Percentiles rank a stretch among this genome's conserved stretches.
Evolutionary conservation across 2,329 filamentous ascomycete genomes (phyloP).

Genomic region (Didymella keratinophila): DNA sequence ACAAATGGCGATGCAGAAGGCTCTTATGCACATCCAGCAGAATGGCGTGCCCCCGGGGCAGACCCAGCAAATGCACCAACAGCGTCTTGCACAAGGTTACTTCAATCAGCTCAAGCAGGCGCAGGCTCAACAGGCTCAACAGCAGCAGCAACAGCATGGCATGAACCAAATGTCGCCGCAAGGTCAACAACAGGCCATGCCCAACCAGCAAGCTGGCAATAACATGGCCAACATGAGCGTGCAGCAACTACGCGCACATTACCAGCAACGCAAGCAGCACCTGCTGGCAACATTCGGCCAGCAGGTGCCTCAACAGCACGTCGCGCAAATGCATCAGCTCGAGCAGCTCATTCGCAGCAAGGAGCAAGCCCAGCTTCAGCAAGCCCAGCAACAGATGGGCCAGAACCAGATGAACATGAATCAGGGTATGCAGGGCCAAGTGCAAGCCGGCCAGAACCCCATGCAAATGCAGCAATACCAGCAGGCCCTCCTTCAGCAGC

Average conservation of each 20-base stretch:
- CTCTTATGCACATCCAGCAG: constrained; percentile 43
- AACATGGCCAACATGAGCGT: constrained; percentile 40
- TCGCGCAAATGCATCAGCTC: constrained; percentile 41
- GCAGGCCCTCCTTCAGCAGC: constrained; percentile 46
- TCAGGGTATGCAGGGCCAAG: constrained; percentile 37
- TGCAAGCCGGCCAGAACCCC: constrained; percentile 32
- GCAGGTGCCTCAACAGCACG: constrained; percentile 37
- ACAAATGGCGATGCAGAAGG: constrained; percentile 44
- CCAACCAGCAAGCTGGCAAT: constrained; percentile 30
- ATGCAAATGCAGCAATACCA: constrained; percentile 48
- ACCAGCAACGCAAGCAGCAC: constrained; percentile 36
- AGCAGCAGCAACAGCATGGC: constrained; percentile 36
- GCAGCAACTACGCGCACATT: constrained; percentile 37
- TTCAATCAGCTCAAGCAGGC: constrained; percentile 31
- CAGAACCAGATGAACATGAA: constrained; percentile 33
- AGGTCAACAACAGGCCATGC: constrained; percentile 34
- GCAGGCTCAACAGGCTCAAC: constrained; percentile 34
- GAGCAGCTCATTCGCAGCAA: constrained; percentile 38
- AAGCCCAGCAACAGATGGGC: constrained; percentile 28
- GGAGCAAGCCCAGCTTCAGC: constrained; percentile 24
- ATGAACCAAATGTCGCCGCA: constrained; percentile 45
- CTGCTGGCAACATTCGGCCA: constrained; percentile 36
- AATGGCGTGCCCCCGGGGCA: constrained; percentile 44
- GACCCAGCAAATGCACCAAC: constrained; percentile 36
- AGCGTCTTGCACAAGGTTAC: constrained; percentile 37